A percentile compares a stretch with the other conserved stretches of the same genome.
Evolutionary conservation across 2,329 filamentous ascomycete species (phyloP).

Genomic region (Fusarium pseudonygamai): DNA sequence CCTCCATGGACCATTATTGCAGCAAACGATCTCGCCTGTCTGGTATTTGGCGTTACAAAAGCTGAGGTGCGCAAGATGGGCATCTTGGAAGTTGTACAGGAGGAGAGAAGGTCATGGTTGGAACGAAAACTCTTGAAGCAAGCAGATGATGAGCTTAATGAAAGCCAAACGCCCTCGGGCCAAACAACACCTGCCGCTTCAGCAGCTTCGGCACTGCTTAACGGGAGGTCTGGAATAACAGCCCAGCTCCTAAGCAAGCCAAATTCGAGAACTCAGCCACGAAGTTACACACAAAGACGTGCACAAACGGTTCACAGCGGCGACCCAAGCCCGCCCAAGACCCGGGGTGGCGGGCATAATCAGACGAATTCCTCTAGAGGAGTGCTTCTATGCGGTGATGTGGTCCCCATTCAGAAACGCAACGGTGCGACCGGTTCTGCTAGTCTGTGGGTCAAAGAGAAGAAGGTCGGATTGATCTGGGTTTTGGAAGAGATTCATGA

Average conservation of each 20-base stretch:
- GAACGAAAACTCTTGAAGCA: constrained; percentile 79
- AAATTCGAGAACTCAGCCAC: constrained; percentile 65
- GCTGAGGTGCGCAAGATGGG: constrained; percentile 94
- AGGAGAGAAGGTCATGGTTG: constrained; percentile 88
- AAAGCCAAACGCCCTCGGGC: constrained; percentile 46
- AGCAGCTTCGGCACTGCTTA: constrained; percentile 66
- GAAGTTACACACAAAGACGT: constrained; percentile 63
- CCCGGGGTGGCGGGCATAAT: constrained; percentile 67
- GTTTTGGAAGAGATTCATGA: constrained; percentile 98
- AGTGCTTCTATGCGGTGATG: constrained; percentile 92
- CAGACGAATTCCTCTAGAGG: constrained; percentile 81
- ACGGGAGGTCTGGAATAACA: constrained; percentile 80
- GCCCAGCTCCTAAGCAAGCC: constrained; percentile 89
- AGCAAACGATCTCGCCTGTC: constrained; percentile 93
- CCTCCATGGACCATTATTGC: constrained; percentile 96
- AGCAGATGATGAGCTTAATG: constrained; percentile 48
- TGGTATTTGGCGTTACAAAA: constrained; percentile 99
- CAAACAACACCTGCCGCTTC: constrained; percentile 51
- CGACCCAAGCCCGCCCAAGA: constrained; percentile 64
- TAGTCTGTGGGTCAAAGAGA: constrained; percentile 98
- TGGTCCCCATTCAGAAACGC: constrained; percentile 97
- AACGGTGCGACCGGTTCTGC: constrained; percentile 92
- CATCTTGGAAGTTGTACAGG: constrained; percentile 92
- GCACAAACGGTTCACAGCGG: constrained; percentile 72
- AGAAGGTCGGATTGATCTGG: constrained; percentile 93